Base-by-base conservation (phyloP, 1,284 basidiomycete genomes). In the Malassezia nana region DNA sequence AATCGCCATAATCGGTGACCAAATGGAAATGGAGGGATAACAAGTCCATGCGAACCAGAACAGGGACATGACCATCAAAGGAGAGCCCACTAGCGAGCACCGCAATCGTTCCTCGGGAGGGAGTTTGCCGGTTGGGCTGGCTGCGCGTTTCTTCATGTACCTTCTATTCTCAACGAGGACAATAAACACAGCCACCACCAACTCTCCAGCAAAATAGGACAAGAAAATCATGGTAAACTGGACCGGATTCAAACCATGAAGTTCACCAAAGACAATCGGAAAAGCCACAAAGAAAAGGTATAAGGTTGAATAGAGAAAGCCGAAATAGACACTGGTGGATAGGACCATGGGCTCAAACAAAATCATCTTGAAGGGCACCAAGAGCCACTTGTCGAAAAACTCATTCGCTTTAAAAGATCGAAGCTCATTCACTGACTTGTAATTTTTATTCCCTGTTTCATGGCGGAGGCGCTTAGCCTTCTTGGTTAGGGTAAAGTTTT, bases 301-400 rank as follows among this genome's bases (percentile, higher is more conserved):
- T 18, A 61, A 45, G 15, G 52, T 32, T 22, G 76, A 85, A 55
- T 69, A 87, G 4, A 86, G 77, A 72, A 91, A 90, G 0, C 86
- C 85, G 4, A 86, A 79, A 75, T 86, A 88, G 7, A 82, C 35
- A 0, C 84, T 87, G 38, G 85, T 75, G 6, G 82, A 80, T 8
- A 84, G 74, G 9, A 89, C 75, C 81, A 89, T 87, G 0, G 86
- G 86, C 69, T 89, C 87, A 16, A 76, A 75, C 53, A 81, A 78
- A 32, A 88, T 59, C 55, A 76, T 67, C 25, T 65, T 56, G 49
- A 75, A 66, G n/a, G 78, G 58, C 85, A 79, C 61, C 79, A 78
- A 76, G 83, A 87, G 0, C 83, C 86, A 67, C 82, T 76, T 74
- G 77, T 64, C 62, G 82, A 78, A 50, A 18, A 45, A 28, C 35